Evolutionary conservation across 139 green algal species (phyloP).

Genomic region (Chlorella sorokiniana): DNA sequence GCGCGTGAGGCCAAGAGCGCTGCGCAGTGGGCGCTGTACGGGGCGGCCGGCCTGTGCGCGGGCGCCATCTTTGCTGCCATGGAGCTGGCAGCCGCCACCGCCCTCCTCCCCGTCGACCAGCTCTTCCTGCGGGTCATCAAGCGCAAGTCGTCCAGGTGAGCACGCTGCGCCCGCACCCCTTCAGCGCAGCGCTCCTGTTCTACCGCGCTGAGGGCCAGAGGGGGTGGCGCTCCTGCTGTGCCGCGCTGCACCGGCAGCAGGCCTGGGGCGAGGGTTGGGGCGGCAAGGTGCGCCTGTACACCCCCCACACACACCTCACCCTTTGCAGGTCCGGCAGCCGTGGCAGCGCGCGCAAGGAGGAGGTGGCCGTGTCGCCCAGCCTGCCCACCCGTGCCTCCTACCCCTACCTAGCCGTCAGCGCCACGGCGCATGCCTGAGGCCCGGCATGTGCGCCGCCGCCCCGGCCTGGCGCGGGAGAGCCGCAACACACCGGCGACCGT

Average conservation of each 20-base stretch:
- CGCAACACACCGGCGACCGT: too few species aligned
- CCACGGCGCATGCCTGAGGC: background rate
- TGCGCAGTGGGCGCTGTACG: background rate
- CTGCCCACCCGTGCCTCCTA: background rate
- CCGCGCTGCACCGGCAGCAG: too few species aligned
- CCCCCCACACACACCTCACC: too few species aligned
- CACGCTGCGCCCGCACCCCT: too few species aligned
- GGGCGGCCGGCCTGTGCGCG: background rate
- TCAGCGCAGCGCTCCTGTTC: too few species aligned
- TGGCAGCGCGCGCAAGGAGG: background rate
- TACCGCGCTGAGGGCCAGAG: too few species aligned
- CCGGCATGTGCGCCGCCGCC: background rate
- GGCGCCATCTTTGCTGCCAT: slow-evolving; percentile 9
- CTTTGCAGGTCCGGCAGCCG: background rate
- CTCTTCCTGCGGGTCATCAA: slow-evolving; percentile 13
- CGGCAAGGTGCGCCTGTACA: too few species aligned
- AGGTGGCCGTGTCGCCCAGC: background rate
- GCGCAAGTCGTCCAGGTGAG: slow-evolving; percentile 8
- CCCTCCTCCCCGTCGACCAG: slow-evolving; percentile 3
- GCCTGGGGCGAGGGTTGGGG: too few species aligned
- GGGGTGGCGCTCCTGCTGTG: too few species aligned
- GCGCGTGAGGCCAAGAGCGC: background rate
- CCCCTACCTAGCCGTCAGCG: background rate
- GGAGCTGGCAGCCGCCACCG: background rate
- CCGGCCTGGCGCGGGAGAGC: too few species aligned